Conservation (phyloP, 2,329 filamentous ascomycete species). For the Monilinia polystroma region DNA sequence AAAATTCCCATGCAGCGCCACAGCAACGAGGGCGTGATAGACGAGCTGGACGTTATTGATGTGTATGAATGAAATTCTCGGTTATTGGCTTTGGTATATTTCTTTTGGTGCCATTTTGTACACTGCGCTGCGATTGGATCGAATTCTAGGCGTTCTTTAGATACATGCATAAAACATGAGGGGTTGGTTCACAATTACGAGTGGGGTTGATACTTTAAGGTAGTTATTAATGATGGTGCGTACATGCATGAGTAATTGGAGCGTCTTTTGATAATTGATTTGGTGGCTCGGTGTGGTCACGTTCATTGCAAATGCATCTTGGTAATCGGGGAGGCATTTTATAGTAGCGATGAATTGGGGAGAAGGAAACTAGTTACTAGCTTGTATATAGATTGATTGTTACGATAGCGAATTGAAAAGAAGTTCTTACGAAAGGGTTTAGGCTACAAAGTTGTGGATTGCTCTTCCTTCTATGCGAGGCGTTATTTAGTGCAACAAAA, state of each 20-base stretch:
- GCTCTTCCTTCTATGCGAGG: neutral
- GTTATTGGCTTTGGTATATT: neutral
- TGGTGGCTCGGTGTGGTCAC: neutral
- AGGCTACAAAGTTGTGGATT: slow-evolving; percentile 5
- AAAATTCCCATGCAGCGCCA: slow-evolving; percentile 18
- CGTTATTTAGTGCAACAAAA: no score
- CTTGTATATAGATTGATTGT: slow-evolving; percentile 13
- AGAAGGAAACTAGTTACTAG: neutral
- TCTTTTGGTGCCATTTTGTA: neutral
- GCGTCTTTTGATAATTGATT: neutral
- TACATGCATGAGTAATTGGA: slow-evolving; percentile 1
- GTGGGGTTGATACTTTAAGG: neutral
- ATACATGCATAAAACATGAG: slow-evolving; percentile 13
- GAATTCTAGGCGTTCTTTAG: slow-evolving; percentile 9
- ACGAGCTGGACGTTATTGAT: slow-evolving; percentile 4
- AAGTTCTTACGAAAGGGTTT: neutral
- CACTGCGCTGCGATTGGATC: slow-evolving; percentile 5
- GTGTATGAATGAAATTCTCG: neutral
- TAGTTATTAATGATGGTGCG: slow-evolving; percentile 13
- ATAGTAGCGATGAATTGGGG: neutral
- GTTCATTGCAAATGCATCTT: neutral
- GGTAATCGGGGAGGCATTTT: neutral
- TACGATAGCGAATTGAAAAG: slow-evolving; percentile 16
- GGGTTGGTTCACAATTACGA: neutral
- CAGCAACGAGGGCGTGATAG: slow-evolving; percentile 10